Evolutionary conservation across 495 filamentous ascomycete genomes (phyloP), one percentile per base, ranked within the genome.

Genomic region (Cercophora scortea): DNA sequence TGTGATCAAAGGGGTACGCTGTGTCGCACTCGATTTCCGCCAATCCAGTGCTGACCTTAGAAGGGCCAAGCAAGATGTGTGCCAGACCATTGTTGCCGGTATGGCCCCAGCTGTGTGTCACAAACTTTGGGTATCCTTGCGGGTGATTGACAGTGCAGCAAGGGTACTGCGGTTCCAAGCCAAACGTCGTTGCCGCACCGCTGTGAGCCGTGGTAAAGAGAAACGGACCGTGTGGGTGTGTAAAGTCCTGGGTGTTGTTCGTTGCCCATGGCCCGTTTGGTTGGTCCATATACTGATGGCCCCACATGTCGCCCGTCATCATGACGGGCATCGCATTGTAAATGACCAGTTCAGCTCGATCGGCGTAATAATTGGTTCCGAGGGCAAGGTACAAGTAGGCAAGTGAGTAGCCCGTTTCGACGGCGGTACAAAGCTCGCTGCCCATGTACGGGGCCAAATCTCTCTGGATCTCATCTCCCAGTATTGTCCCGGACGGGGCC

Each of bases 61-160:
- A 64, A 0, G 73, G 73, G 18, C 65, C 61, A 8, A 78, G 67
- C 19, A 78, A 57, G 3, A 60, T 59, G 56, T 77, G 74, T 8
- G 69, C 73, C 7, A 78, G 54, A 8, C 70, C 66, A 25, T 58
- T 60, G 17, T 62, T 56, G 12, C 61, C 60, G 8, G 64, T 53
- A 12, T 35, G 52, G 7, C 49, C 60, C 58, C 59, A 67, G 47
- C 57, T 56, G 52, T 58, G 50, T 40, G 62, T 54, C 36, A 81
- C 64, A 52, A 79, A 83, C 51, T 85, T 84, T 0, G 82, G 81
- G 52, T 74, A 77, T 0, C 76, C 81, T 59, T 84, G 80, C 0
- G 75, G 78, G 60, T 82, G 75, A 58, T 84, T 84, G 50, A 85
- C 81, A 3, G 80, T 82, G 61, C 82, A 84, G 67, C 82, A 84